A percentile compares a stretch with the other conserved stretches of the same genome.
These are phyloP conservation scores for Ceratocystis eucalypticola DNA, from an alignment of 2,329 filamentous ascomycete species.

Conservation along the genomic window DNA sequence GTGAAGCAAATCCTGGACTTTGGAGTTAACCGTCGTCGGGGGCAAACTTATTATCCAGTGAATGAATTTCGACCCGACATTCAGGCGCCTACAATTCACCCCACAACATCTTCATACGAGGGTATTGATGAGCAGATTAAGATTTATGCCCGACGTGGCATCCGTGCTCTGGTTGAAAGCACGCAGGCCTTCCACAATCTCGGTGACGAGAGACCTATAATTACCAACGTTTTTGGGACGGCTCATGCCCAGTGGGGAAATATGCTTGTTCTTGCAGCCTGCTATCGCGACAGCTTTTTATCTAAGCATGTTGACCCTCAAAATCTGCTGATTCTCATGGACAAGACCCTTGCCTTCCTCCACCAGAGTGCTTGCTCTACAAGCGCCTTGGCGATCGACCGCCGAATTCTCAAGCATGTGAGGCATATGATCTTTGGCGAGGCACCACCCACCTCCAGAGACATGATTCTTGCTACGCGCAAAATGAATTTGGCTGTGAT, in stretches of 20 bases:
- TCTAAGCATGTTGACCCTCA: slow-evolving; percentile 41
- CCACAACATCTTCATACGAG: slow-evolving; percentile 27
- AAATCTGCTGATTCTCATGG: slow-evolving; percentile 47
- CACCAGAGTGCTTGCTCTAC: slow-evolving; percentile 55
- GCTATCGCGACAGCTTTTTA: slow-evolving; percentile 54
- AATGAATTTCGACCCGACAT: slow-evolving; percentile 28
- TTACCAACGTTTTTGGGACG: slow-evolving; percentile 94
- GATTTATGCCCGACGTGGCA: slow-evolving; percentile 45
- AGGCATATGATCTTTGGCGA: slow-evolving; percentile 32
- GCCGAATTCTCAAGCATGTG: slow-evolving; percentile 53
- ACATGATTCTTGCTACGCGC: not conserved
- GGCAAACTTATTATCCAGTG: slow-evolving; percentile 25
- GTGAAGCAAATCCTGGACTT: slow-evolving; percentile 43
- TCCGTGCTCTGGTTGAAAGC: slow-evolving; percentile 67
- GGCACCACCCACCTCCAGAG: not conserved
- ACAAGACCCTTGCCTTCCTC: slow-evolving; percentile 65
- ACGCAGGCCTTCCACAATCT: slow-evolving; percentile 66
- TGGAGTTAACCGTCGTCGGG: slow-evolving; percentile 28
- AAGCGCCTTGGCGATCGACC: slow-evolving; percentile 60
- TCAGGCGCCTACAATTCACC: slow-evolving; percentile 28
- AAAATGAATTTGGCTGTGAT: slow-evolving; percentile 14
- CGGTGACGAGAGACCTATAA: slow-evolving; percentile 53
- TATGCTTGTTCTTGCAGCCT: slow-evolving; percentile 75
- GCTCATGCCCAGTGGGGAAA: slow-evolving; percentile 98
- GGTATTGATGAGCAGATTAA: slow-evolving; percentile 36